Conservation (phyloP, 495 filamentous ascomycete species). For the Aspergillus egyptiacus region DNA sequence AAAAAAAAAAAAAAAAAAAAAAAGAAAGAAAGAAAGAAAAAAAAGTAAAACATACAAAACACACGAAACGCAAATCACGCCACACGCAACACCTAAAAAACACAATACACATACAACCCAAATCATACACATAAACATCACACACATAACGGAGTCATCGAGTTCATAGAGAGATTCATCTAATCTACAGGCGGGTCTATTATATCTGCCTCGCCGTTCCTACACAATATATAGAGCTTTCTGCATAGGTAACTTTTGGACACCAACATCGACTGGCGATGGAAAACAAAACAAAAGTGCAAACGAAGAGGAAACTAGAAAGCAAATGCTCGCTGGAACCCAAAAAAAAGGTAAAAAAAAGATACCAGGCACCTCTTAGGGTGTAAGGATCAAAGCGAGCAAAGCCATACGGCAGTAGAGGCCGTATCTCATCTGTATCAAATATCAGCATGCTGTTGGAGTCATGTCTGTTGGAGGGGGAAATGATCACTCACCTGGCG, state of each 20-base stretch:
- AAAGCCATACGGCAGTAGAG: conserved; percentile 97
- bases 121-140: conserved; percentile 29
- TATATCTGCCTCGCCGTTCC: conserved; percentile 19
- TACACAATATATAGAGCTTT: conserved; percentile 36
- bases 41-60: conserved; percentile 18
- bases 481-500: conserved; percentile 71
- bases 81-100: conserved; percentile 16
- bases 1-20: conserved; percentile 11
- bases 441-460: conserved; percentile 33
- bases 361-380: conserved; percentile 38
- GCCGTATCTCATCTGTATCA: conserved; percentile 85
- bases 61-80: conserved; percentile 15
- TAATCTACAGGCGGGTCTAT: conserved; percentile 38
- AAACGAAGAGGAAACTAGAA: conserved; percentile 14
- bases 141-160: conserved; percentile 31
- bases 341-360: conserved; percentile 11
- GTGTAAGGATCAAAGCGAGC: conserved; percentile 82
- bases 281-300: conserved; percentile 25
- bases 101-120: conserved; percentile 25
- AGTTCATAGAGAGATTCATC: conserved; percentile 39
- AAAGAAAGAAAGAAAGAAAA: conserved; percentile 19
- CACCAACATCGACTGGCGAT: conserved; percentile 17
- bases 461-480: neutral
- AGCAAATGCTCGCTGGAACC: conserved; percentile 3
- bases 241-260: conserved; percentile 36